Conservation (phyloP, 768 basidiomycete genomes). For the Russula vinacea region DNA sequence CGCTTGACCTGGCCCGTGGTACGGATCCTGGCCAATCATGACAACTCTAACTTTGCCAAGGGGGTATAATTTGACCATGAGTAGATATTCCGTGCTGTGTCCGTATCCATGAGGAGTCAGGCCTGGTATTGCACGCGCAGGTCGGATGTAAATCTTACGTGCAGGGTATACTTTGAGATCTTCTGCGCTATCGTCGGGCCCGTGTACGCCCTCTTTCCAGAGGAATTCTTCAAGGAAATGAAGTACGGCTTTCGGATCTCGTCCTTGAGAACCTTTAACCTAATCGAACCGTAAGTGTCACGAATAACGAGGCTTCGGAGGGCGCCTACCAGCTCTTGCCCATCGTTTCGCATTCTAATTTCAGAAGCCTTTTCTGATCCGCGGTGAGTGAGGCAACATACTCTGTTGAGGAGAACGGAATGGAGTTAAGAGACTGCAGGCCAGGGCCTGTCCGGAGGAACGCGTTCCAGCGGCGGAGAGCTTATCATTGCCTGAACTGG, state of each 20-base stretch:
- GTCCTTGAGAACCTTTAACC: constrained; percentile 70
- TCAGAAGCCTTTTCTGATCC: constrained; percentile 55
- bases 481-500: constrained; percentile 13
- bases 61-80: constrained; percentile 85
- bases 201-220: constrained; percentile 59
- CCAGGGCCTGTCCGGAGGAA: constrained; percentile 4
- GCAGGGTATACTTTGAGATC: constrained; percentile 70
- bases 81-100: constrained; percentile 76
- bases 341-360: constrained; percentile 70
- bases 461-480: not conserved
- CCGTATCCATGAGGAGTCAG: constrained; percentile 2
- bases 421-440: constrained; percentile 51
- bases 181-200: constrained; percentile 45
- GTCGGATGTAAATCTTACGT: constrained; percentile 47
- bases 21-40: constrained; percentile 89
- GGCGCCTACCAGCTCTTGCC: constrained; percentile 62
- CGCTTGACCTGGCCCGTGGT: constrained; percentile 76
- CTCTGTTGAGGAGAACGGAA: constrained; percentile 61
- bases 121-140: not conserved
- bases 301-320: not conserved
- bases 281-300: constrained; percentile 33
- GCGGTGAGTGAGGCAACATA: constrained; percentile 54
- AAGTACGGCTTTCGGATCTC: constrained; percentile 80
- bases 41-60: constrained; percentile 83
- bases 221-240: constrained; percentile 62